Evolutionary conservation across 129 eudicot genomes (phyloP).

Genomic region (Escallonia herrerae): DNA sequence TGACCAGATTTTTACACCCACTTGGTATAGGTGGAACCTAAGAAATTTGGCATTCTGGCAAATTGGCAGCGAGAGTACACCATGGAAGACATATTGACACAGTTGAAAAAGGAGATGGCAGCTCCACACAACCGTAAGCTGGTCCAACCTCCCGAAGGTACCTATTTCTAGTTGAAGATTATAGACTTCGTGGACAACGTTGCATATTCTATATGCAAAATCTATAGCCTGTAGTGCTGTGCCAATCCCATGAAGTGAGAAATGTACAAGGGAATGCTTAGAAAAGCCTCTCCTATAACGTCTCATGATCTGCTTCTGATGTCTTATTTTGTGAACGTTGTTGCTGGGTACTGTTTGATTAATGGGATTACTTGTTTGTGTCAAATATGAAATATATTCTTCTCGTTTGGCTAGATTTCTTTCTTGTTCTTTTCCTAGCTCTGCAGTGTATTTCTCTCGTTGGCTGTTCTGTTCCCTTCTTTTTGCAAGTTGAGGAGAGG

Average conservation of each 20-base stretch:
- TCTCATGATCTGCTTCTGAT: background rate
- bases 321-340: conserved; percentile 6
- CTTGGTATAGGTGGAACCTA: conserved; percentile 46
- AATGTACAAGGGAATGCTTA: background rate
- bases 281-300: conserved; percentile 7
- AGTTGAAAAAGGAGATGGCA: conserved; percentile 66
- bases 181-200: conserved; percentile 10
- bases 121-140: conserved; percentile 62
- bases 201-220: conserved; percentile 19
- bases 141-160: conserved; percentile 74
- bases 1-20: background rate
- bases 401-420: too few relatives aligned
- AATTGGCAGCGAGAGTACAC: conserved; percentile 77
- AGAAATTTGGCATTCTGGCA: conserved; percentile 53
- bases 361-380: conserved; percentile 24
- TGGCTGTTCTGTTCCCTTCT: too few relatives aligned
- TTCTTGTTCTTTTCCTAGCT: too few relatives aligned
- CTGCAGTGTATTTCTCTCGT: too few relatives aligned
- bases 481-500: too few relatives aligned
- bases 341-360: conserved; percentile 28
- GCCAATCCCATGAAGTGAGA: background rate
- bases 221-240: conserved; percentile 17
- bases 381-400: background rate
- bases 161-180: conserved; percentile 32
- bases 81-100: conserved; percentile 61